These are phyloP conservation scores for Inga leiocalycina DNA, from an alignment of 306 rosid genomes.

Conservation along the genomic window DNA sequence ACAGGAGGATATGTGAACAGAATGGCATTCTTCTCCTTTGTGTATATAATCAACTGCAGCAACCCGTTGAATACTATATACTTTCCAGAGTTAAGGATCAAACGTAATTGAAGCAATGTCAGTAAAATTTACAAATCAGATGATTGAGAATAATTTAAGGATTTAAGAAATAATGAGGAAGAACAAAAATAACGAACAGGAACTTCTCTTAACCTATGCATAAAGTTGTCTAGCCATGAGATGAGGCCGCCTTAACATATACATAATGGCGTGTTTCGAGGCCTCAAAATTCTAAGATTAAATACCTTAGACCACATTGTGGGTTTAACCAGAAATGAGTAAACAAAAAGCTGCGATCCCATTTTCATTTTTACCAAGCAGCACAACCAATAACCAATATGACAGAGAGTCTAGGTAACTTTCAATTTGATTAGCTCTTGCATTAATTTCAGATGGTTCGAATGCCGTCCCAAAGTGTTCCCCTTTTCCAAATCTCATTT, in stretches of 20 bases:
- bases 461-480: neutral
- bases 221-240: neutral
- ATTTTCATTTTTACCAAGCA: neutral
- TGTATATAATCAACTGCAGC: constrained; percentile 81
- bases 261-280: neutral
- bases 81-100: constrained; percentile 72
- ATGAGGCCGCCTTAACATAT: neutral
- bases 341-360: neutral
- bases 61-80: constrained; percentile 82
- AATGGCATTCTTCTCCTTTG: constrained; percentile 89
- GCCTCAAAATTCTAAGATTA: neutral
- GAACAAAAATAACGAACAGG: neutral
- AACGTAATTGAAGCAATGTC: constrained; percentile 14
- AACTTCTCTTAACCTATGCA: neutral
- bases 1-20: constrained; percentile 84
- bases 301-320: neutral
- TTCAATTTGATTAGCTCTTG: neutral
- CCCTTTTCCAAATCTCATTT: neutral
- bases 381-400: neutral
- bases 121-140: neutral
- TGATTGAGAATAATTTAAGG: neutral
- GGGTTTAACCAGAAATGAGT: neutral
- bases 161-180: neutral
- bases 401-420: neutral
- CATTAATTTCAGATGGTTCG: neutral